These are phyloP conservation scores for Ottelia alismoides DNA, from an alignment of 106 monocot species.

Conservation along the genomic window DNA sequence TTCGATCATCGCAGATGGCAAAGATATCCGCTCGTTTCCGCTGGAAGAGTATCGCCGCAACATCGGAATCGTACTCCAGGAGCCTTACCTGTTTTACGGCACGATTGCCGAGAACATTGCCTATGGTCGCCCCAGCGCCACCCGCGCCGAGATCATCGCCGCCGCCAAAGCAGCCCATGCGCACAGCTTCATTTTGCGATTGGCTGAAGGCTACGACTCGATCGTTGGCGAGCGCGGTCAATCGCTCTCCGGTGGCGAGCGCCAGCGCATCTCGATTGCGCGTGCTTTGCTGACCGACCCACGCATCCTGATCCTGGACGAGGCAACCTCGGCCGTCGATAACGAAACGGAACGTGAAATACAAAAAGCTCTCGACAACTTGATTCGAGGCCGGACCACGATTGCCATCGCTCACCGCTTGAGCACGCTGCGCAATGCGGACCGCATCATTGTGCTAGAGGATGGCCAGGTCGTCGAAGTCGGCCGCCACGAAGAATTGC, in stretches of 20 bases:
- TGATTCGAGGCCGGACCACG: constrained; percentile 8
- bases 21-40: constrained; percentile 59
- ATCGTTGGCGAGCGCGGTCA: constrained; percentile 12
- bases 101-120: constrained; percentile 87
- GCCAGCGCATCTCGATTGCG: constrained; percentile 16
- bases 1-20: constrained; percentile 78
- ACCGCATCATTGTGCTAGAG: constrained; percentile 7
- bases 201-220: constrained; percentile 68
- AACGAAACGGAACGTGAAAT: constrained; percentile 10
- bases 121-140: constrained; percentile 54
- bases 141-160: constrained; percentile 48
- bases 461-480: constrained; percentile 11
- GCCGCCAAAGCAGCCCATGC: constrained; percentile 62
- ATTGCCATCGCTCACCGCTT: constrained; percentile 14
- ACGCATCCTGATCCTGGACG: constrained; percentile 11
- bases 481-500: constrained; percentile 8
- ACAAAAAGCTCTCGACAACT: constrained; percentile 13
- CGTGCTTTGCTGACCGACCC: constrained; percentile 15
- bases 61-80: constrained; percentile 75
- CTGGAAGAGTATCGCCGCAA: constrained; percentile 53
- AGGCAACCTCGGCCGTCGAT: constrained; percentile 17
- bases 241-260: constrained; percentile 16
- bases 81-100: constrained; percentile 65
- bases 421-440: neutral
- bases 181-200: constrained; percentile 51